A percentile compares a stretch with the other conserved stretches of the same genome.
phyloP scores from a whole-genome alignment of 73 alveolate genomes.

The Uronychia binucleata region DNA sequence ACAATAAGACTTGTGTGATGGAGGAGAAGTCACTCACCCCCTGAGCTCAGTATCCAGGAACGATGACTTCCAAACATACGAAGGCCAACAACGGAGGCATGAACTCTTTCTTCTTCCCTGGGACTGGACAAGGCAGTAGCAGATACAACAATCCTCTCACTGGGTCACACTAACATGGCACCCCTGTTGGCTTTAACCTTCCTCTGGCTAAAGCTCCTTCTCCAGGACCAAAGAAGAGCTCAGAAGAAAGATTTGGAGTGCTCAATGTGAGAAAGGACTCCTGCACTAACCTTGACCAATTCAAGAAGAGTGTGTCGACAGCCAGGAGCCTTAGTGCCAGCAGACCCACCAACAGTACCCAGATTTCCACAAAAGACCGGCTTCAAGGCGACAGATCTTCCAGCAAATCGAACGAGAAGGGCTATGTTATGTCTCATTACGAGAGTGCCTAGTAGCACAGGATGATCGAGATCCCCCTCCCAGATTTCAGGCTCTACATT shows the following conservation, averaged over 20 bases:
- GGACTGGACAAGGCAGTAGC: too few relatives aligned
- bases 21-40: too few relatives aligned
- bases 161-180: background rate
- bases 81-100: too few relatives aligned
- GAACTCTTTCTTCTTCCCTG: too few relatives aligned
- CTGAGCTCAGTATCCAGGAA: too few relatives aligned
- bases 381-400: background rate
- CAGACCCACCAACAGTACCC: background rate
- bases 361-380: background rate
- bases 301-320: background rate
- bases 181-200: background rate
- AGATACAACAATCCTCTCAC: too few relatives aligned
- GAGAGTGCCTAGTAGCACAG: too few relatives aligned
- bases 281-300: background rate
- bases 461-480: slow-evolving; percentile 4
- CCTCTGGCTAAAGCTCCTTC: background rate
- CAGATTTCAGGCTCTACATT: slow-evolving; percentile 4
- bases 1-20: background rate
- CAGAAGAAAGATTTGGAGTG: background rate
- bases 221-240: background rate
- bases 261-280: slow-evolving; percentile 6
- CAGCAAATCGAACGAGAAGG: background rate
- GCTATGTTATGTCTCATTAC: too few relatives aligned
- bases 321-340: background rate
- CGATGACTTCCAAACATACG: too few relatives aligned